Evolutionary conservation across 345 rosid species (phyloP), one percentile per base, ranked within the genome.

Genomic region (Rhodomyrtus tomentosa): DNA sequence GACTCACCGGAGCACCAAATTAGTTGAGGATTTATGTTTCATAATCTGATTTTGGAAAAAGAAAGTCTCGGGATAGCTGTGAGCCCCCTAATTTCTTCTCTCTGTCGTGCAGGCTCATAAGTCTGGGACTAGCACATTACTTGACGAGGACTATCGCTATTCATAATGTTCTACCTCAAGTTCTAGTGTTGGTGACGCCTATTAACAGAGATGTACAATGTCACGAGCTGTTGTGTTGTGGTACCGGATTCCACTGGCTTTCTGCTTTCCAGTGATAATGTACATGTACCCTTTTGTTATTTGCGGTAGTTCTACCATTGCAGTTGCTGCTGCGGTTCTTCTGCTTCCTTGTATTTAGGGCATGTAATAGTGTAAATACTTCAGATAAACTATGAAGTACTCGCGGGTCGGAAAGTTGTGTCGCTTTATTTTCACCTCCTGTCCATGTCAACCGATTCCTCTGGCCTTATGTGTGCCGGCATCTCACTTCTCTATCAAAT

Each of bases 71-170:
- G 24, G 24, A 85, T 53, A 42, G 40, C 25, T 50, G n/a, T 45
- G 54, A 18, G 27, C 50, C 22, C 7, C 29, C 4, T 11, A 42
- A 56, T 81, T 21, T 88, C 84, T 2, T 59, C 27, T 25, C 18
- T 79, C 29, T 80, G 48, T 16, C 38, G 16, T 38, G 86, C 94
- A 96, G 98, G 93, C 94, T 16, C 96, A 95, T 87, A 92, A 88
- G 87, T 91, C 98, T 58, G 91, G 84, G 90, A 89, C 86, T 81
- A 85, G 81, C 45, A 27, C 84, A 1, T 81, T 81, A 83, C 92
- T 83, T 76, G 85, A 85, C 18, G 89, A 90, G 55, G 90, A 87
- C 82, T 83, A 86, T 85, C 50, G 83, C 62, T 87, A 89, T 81
- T 88, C 82, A 52, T 80, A 45, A 72, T 27, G 84, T 55, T 84